Percentiles rank a stretch among this genome's conserved stretches.
These are phyloP conservation scores for Chenopodium formosanum DNA, from an alignment of 148 eudicot species.

Conservation along the genomic window DNA sequence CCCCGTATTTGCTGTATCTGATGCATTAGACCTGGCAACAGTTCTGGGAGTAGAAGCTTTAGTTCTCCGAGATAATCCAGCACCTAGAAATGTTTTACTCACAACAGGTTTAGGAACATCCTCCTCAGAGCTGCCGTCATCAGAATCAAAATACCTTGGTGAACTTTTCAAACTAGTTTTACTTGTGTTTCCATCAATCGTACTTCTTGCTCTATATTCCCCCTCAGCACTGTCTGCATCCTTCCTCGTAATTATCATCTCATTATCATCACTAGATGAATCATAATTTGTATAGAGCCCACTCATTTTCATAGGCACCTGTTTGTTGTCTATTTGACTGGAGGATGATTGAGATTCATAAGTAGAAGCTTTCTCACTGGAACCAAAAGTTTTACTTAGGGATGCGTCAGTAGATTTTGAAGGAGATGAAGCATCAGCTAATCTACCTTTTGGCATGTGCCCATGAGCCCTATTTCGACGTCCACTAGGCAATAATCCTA, in stretches of 20 bases:
- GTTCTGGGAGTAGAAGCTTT: conserved; percentile 41
- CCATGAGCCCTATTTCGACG: conserved; percentile 50
- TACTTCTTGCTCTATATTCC: conserved; percentile 15
- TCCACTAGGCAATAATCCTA: conserved; percentile 65
- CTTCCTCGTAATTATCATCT: conserved; percentile 28
- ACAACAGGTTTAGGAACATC: conserved; percentile 36
- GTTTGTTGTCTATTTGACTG: conserved; percentile 16
- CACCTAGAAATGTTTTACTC: conserved; percentile 27
- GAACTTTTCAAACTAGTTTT: conserved; percentile 36
- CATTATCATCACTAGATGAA: conserved; percentile 37
- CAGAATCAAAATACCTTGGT: conserved; percentile 39
- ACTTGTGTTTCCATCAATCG: conserved; percentile 27
- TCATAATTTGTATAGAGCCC: conserved; percentile 24
- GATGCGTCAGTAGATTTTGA: conserved; percentile 18
- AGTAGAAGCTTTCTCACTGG: conserved; percentile 26
- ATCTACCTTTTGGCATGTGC: conserved; percentile 37
- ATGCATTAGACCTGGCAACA: conserved; percentile 30
- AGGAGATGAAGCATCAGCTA: conserved; percentile 35
- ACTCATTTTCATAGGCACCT: conserved; percentile 21
- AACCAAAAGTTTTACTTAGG: conserved; percentile 26
- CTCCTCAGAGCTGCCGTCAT: conserved; percentile 46
- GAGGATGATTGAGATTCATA: neutral
- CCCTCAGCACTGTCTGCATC: conserved; percentile 20
- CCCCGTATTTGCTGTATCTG: conserved; percentile 23
- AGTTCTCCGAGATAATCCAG: conserved; percentile 71